Conservation (phyloP, 1,284 basidiomycete genomes). For the Golubevia pallescens region DNA sequence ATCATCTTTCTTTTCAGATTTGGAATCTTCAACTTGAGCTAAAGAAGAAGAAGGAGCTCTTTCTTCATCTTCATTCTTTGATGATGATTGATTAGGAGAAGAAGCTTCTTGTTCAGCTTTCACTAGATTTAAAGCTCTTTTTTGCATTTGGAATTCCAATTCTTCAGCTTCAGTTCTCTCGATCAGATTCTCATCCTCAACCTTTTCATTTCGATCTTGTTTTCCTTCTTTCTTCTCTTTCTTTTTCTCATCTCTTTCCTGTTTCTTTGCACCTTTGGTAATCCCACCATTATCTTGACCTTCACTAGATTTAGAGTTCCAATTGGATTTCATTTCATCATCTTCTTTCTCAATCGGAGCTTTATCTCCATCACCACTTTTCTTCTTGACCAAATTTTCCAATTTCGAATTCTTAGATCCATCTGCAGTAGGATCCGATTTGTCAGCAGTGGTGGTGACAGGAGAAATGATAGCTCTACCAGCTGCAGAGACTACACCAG, state of each 20-base stretch:
- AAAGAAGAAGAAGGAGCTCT: not conserved
- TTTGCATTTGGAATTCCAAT: not conserved
- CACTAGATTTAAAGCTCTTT: not conserved
- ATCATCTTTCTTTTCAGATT: not conserved
- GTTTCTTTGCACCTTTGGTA: not conserved
- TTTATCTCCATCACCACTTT: slow-evolving; percentile 13
- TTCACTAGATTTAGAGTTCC: not conserved
- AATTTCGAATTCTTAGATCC: slow-evolving; percentile 17
- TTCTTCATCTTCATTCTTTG: not conserved
- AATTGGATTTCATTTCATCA: not conserved
- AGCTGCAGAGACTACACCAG: slow-evolving; percentile 72
- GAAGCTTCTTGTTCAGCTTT: not conserved
- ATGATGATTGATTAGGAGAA: not conserved
- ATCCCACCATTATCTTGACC: not conserved
- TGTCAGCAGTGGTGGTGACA: not conserved
- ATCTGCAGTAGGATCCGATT: not conserved
- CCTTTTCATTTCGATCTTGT: slow-evolving; percentile 10
- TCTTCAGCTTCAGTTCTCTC: not conserved
- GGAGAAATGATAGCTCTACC: slow-evolving; percentile 25
- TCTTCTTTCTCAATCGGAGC: not conserved
- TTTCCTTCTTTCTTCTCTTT: slow-evolving; percentile 19
- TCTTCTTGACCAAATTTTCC: slow-evolving; percentile 24
- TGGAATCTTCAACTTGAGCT: not conserved
- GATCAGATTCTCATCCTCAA: too few relatives aligned
- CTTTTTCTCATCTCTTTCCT: not conserved